Evolutionary conservation across 768 basidiomycete genomes (phyloP).

Genomic region (Leccinum uliginosum): DNA sequence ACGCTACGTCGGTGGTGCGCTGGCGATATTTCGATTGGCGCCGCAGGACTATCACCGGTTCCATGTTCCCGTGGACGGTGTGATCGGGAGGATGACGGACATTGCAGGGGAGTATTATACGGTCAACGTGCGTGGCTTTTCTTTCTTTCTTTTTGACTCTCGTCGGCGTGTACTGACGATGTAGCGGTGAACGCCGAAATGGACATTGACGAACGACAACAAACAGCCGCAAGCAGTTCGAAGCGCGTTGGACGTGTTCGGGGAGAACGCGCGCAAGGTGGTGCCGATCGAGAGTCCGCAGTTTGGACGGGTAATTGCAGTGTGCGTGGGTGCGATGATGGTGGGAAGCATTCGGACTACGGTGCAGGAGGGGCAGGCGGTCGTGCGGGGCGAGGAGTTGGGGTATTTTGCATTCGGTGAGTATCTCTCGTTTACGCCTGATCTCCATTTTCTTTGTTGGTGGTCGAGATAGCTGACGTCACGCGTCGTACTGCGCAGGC

Average conservation of each 20-base stretch:
- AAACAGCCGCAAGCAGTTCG: slow-evolving; percentile 87
- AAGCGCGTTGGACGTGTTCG: slow-evolving; percentile 86
- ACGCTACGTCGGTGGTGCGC: slow-evolving; percentile 71
- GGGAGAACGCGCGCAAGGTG: slow-evolving; percentile 90
- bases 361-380: slow-evolving; percentile 75
- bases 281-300: slow-evolving; percentile 86
- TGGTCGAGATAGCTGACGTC: not conserved
- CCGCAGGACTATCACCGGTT: slow-evolving; percentile 97
- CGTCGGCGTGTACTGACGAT: not conserved
- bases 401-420: slow-evolving; percentile 94
- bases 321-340: slow-evolving; percentile 94
- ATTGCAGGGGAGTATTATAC: slow-evolving; percentile 95
- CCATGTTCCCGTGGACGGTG: slow-evolving; percentile 83
- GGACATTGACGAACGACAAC: not conserved
- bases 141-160: slow-evolving; percentile 5
- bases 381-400: slow-evolving; percentile 84
- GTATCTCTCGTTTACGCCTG: slow-evolving; percentile 19
- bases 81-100: slow-evolving; percentile 75
- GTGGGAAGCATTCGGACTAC: slow-evolving; percentile 87
- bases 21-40: slow-evolving; percentile 88
- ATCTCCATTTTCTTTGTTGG: not conserved
- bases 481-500: slow-evolving; percentile 39
- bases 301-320: slow-evolving; percentile 90
- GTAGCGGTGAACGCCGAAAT: not conserved
- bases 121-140: slow-evolving; percentile 79